Evolutionary conservation across 1,139 yeast genomes (phyloP), one percentile per base, ranked within the genome.

Genomic region (Pneumocystis oryctolagi): DNA sequence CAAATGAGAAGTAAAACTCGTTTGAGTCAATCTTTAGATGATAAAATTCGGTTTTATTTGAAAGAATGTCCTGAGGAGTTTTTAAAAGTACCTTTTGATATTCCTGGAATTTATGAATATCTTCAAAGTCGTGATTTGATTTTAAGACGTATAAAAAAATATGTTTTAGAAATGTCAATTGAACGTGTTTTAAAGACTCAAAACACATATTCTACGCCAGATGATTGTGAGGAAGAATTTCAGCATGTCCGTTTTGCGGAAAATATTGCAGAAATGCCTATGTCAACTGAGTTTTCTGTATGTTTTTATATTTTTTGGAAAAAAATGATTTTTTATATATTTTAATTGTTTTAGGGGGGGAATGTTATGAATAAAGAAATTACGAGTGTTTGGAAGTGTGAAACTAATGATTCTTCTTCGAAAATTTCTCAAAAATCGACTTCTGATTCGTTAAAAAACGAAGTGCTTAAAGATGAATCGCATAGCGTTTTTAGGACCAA

Each of bases 331-430:
- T 9, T 47, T 34, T 47, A 25, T 47, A n/a, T 47, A n/a, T 25
- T 47, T 47, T 25, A 57, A 20, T 20, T 16, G 25, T 28, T 18
- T 5, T 31, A 66, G 68, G 64, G 65, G 35, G 60, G 77, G 2
- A 89, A 89, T 69, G 77, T 81, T 3, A 79, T 88, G 75, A 90
- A 90, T 72, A 87, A 84, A 70, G 82, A 86, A 32, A 86, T 89
- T 1, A 86, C 85, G 0, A 79, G 83, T 20, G 73, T 84, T 62
- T 89, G 96, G 97, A 79, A 78, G 62, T 69, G 57, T 6, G 66
- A 64, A 25, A 59, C 18, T 6, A 37, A 53, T 28, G 55, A 6
- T 56, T 65, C 61, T 8, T 67, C 65, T 25, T 63, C 67, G 31
- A 70, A 62, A 31, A 72, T 69, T 35, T 68, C 71, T 1, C 70